Percentiles rank a stretch among this genome's conserved stretches.
These are phyloP conservation scores for Ligustrum vulgare DNA, from an alignment of 257 asterid genomes.

Conservation along the genomic window DNA sequence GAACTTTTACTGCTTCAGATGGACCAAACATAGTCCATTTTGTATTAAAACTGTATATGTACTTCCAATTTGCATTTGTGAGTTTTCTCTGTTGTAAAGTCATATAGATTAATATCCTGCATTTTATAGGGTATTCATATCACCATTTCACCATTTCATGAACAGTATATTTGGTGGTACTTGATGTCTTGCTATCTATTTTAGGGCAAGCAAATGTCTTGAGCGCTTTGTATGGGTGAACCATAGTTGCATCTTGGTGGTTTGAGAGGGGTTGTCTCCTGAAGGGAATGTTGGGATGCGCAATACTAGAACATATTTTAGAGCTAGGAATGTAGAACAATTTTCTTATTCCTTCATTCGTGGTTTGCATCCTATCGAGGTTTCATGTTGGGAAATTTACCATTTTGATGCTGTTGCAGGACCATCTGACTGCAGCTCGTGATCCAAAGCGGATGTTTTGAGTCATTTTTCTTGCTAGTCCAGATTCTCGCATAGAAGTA, in stretches of 20 bases:
- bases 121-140: neutral
- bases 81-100: neutral
- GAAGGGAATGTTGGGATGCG: neutral
- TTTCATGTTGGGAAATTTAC: neutral
- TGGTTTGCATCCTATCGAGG: neutral
- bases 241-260: neutral
- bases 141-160: neutral
- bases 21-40: neutral
- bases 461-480: constrained; percentile 18
- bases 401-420: constrained; percentile 50
- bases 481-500: constrained; percentile 11
- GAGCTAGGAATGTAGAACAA: neutral
- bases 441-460: constrained; percentile 62
- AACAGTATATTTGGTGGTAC: neutral
- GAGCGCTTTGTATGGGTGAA: neutral
- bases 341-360: neutral
- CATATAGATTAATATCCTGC: neutral
- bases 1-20: neutral
- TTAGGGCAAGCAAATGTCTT: neutral
- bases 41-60: neutral
- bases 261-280: constrained; percentile 10
- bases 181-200: constrained; percentile 1
- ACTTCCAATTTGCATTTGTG: neutral
- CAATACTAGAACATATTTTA: neutral
- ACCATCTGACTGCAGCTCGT: constrained; percentile 91